Evolutionary conservation across 1,139 yeast species (phyloP), one percentile per base, ranked within the genome.

Genomic region (Suhomyces bribrorum): DNA sequence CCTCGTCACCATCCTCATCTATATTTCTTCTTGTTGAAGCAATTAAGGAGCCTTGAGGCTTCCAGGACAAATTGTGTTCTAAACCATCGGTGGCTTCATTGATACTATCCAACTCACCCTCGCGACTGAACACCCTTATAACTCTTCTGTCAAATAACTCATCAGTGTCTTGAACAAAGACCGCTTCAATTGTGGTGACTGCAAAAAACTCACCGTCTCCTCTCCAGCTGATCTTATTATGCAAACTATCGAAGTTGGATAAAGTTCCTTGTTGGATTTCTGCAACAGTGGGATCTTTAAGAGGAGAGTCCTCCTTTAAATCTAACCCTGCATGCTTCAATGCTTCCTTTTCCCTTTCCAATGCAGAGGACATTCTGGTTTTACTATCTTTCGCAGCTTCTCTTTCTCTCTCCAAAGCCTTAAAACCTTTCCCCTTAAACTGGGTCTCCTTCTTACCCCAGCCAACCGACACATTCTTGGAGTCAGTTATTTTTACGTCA

Each of bases 371-470:
- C 45, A 97, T 97, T 53, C 79, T 83, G 36, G 98, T 98, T 61
- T 86, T 84, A 61, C 12, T 36, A 46, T 83, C 82, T 51, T 75
- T 78, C 48, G 83, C 68, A 17, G 83, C 75, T 34, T 64, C 66
- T 15, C 48, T 60, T 52, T 80, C 85, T 61, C 90, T 74, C 60
- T 85, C 92, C 46, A 77, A 54, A n/a, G 87, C 90, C 52, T 83
- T 82, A 29, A 88, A 92, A 43, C 98, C 98, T 53, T 79, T 83
- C 35, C 99, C 99, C 61, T 86, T 83, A 61, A 94, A 94, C 62
- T 94, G 99, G 0, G 99, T 94, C 61, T 92, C 98, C 47, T 85
- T 83, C 50, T 86, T 86, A 54, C 99, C 99, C 99, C 99, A 94
- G 14, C 99, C 99, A 26, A 92, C 97, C 14, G 95, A 84, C 24